A percentile compares a stretch with the other conserved stretches of the same genome.
phyloP scores from a whole-genome alignment of 106 monocot genomes.

The Cymbidium sinense region DNA sequence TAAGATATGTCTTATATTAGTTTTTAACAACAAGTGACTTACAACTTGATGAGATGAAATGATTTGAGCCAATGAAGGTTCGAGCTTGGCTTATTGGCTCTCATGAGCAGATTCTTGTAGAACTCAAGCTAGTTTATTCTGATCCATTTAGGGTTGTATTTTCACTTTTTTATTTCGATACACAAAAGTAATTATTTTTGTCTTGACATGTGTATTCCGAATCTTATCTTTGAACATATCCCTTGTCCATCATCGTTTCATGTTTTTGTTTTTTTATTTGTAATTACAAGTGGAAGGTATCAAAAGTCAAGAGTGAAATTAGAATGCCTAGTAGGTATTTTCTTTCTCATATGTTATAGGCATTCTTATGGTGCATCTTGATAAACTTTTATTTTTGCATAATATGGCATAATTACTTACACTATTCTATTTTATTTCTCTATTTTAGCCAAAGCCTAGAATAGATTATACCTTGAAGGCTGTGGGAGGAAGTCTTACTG shows the following conservation, averaged over 20 bases:
- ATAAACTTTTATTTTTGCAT: neutral
- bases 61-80: neutral
- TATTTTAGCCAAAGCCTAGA: constrained; percentile 82
- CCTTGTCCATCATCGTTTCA: neutral
- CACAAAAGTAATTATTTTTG: neutral
- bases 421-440: neutral
- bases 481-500: constrained; percentile 93
- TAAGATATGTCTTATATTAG: neutral
- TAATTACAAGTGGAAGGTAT: neutral
- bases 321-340: neutral
- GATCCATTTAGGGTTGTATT: neutral
- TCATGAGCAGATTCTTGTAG: neutral
- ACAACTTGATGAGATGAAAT: neutral
- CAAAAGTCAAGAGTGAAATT: neutral
- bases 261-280: neutral
- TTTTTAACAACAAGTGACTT: neutral
- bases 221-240: neutral
- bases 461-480: constrained; percentile 92
- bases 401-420: neutral
- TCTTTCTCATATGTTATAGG: neutral
- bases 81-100: neutral
- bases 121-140: neutral
- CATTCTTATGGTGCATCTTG: neutral
- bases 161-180: neutral
- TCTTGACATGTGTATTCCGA: neutral